Conservation (phyloP, 2,329 filamentous ascomycete genomes). For the Nemania sp. region DNA sequence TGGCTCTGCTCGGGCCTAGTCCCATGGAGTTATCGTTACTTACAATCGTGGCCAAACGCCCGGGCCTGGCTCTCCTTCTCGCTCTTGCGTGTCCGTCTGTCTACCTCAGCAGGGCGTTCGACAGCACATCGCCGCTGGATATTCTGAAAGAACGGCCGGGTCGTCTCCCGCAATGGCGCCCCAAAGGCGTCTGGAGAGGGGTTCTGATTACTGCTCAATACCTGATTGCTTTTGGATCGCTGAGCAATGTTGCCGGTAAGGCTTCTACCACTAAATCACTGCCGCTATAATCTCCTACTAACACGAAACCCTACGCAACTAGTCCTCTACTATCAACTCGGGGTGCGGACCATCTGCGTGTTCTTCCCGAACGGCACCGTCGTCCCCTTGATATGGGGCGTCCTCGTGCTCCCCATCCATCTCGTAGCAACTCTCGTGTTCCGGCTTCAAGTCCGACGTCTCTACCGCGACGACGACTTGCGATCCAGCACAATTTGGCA, state of each 20-base stretch:
- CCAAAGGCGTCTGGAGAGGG: background rate
- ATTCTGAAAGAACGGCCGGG: background rate
- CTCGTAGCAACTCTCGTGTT: background rate
- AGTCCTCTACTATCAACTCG: conserved; percentile 8
- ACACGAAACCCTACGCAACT: background rate
- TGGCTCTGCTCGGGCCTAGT: conserved; percentile 9
- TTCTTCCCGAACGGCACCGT: conserved; percentile 5
- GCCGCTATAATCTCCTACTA: background rate
- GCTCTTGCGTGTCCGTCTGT: conserved; percentile 11
- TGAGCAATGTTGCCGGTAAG: background rate
- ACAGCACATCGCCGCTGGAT: background rate
- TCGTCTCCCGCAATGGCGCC: background rate
- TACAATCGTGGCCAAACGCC: conserved; percentile 3
- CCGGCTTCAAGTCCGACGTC: background rate
- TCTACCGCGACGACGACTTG: background rate
- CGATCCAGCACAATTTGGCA: background rate
- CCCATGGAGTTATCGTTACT: background rate
- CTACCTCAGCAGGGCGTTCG: conserved; percentile 8
- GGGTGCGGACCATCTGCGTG: conserved; percentile 8
- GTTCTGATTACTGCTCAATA: background rate
- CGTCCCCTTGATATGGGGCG: background rate
- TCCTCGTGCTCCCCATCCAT: conserved; percentile 9
- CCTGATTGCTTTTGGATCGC: background rate
- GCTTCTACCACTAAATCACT: background rate
- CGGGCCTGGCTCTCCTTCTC: background rate